Evolutionary conservation across 306 rosid genomes (phyloP), one percentile per base, ranked within the genome.

Genomic region (Dalbergia cochinchinensis): DNA sequence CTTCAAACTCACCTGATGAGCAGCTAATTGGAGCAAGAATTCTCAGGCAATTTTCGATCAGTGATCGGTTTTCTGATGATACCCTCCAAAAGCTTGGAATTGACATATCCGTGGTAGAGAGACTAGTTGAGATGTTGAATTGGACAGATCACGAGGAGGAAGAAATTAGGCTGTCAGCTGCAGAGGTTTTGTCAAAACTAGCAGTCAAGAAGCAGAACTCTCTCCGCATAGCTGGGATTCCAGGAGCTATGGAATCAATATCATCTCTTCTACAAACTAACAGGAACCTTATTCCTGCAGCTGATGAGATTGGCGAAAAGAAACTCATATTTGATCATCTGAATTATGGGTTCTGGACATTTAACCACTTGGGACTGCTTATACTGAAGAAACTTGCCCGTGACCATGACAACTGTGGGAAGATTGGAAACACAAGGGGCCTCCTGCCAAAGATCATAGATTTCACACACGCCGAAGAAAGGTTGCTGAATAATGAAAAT

Each of bases 241-340:
- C 98, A 0, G 98, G 97, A 13, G 90, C 94, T 6, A 88, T 93
- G 94, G 98, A 93, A 55, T 93, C 98, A 20, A 90, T 93, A 18
- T 90, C 98, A 44, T 93, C 94, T 44, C 86, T 93, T 65, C 87
- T 93, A 4, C 90, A 91, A 35, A 82, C 81, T n/a, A 74, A 81
- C 67, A 79, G 98, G 82, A 85, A 59, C 78, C 54, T 19, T 4
- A 82, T 74, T 47, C 82, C 88, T 72, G 89, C 94, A 39, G 85
- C 91, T 7, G 93, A 91, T 60, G 98, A 93, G 76, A 87, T 89
- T 42, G 83, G 89, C 5, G 97, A 91, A 68, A 92, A 90, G 86
- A 82, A 83, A 44, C 60, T 83, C 68, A 6, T 73, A 11, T 65
- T 22, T 70, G 88, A 89, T 61, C 78, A 88, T 71, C 87, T 74